Percentiles rank a stretch among this genome's conserved stretches.
Evolutionary conservation across 805 yeast genomes (phyloP).

Genomic region (Teunomyces tritomae): DNA sequence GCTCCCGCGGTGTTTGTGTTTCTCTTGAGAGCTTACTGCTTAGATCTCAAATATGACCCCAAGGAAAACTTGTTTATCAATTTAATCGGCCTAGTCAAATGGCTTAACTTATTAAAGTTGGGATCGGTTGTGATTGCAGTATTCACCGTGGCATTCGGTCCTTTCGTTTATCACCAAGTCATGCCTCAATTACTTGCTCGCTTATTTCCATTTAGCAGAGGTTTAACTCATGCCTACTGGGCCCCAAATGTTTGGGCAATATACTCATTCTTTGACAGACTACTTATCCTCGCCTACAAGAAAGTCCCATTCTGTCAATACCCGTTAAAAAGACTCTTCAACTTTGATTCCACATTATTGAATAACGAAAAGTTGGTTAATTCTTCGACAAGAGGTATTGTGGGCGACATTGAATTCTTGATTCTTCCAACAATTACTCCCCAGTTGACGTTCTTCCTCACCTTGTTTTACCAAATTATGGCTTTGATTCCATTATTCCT

Average conservation of each 20-base stretch:
- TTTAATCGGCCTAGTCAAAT: conserved; percentile 41
- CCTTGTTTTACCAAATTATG: conserved; percentile 80
- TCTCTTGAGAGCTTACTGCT: conserved; percentile 69
- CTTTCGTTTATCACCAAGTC: conserved; percentile 63
- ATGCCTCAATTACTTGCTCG: conserved; percentile 64
- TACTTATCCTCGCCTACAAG: conserved; percentile 49
- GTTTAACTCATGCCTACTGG: conserved; percentile 97
- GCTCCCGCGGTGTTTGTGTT: conserved; percentile 93
- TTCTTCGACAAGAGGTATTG: conserved; percentile 74
- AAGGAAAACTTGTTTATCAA: conserved; percentile 20
- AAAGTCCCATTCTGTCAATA: conserved; percentile 30
- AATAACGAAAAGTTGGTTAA: conserved; percentile 27
- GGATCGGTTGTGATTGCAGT: conserved; percentile 62
- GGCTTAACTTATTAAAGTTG: conserved; percentile 59
- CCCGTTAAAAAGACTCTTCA: conserved; percentile 33
- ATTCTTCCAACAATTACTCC: conserved; percentile 83
- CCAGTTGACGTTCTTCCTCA: conserved; percentile 67
- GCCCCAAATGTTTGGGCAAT: conserved; percentile 98
- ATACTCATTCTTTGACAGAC: conserved; percentile 78
- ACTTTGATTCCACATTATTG: conserved; percentile 45
- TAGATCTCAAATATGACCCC: conserved; percentile 39
- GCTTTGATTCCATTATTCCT: conserved; percentile 68
- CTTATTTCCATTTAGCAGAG: conserved; percentile 90
- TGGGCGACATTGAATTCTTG: conserved; percentile 83
- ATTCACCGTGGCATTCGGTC: conserved; percentile 70